Evolutionary conservation across 108 stramenopile species (phyloP), one percentile per base, ranked within the genome.

Genomic region (Fistulifera pelliculosa): DNA sequence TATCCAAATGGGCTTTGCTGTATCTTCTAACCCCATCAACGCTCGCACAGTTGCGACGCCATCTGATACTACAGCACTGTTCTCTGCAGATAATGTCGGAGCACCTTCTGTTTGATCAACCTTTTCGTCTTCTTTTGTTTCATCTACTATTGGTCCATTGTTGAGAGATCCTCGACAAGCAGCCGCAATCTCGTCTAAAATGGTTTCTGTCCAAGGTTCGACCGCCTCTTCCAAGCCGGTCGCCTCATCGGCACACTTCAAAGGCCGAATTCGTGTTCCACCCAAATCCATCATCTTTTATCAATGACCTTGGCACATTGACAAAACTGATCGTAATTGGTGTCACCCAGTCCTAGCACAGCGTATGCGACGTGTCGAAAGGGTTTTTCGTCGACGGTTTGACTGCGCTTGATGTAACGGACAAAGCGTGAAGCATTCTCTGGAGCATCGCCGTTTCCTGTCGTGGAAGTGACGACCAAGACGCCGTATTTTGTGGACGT

Each of bases 361-460:
- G 75, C 64, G 58, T 66, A 92, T 0, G 69, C 71, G 5, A 76
- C 62, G 26, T 76, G 69, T 27, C 55, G 27, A 56, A 93, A 74
- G 8, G 85, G 68, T 5, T 5, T 47, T 16, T 60, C 56, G 21
- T 60, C 41, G 14, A 44, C 47, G 0, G 72, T 47, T 49, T 81
- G 77, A 18, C 56, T 56, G 4, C 71, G 61, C 47, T 85, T 87
- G 22, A 88, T 7, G 49, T 58, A 83, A 0, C 94, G 81, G 22
- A 81, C 66, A 54, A 93, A 94, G 4, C 84, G 76, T 27, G 60
- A 52, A 3, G 81, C 79, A 47, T 93, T 94, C 60, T 94, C 93
- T 23, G 95, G 95, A 0, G 88, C 61, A 56, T 96, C 95, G 17
- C 91, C 95, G 50, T 96, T 94, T 1, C 95, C 95, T 0, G 95